Evolutionary conservation across 257 asterid genomes (phyloP), one percentile per base, ranked within the genome.

Genomic region (Nicotiana noctiflora): DNA sequence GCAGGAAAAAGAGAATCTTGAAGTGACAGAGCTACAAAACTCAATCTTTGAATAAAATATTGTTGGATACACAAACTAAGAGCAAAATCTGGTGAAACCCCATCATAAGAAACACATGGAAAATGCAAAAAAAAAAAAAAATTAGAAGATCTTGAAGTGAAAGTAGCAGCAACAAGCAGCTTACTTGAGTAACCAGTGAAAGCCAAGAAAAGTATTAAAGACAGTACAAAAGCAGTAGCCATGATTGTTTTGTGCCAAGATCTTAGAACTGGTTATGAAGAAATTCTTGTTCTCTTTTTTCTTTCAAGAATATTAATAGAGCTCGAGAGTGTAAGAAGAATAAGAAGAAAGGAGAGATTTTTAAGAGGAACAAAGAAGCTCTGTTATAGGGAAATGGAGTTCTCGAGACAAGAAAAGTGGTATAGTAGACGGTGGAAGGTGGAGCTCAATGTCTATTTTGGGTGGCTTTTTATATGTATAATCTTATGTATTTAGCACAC

Each of bases 221-320:
- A 87, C 85, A 92, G 83, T 40, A 86, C 86, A 66, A 84, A 81
- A 84, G 82, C 90, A 81, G 49, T 40, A 40, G 92, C 90, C 98
- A 94, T 94, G 80, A 76, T 72, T 77, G 11, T 40, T 8, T 40
- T 40, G 34, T 9, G 82, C 64, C 60, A 80, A 46, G 79, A 40
- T 40, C 62, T 25, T 61, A 7, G 34, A 67, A 40, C 27, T 19
- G 21, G 44, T 23, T 34, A 63, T 55, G 70, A 56, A 68, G 76
- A 46, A 46, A 63, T 4, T 74, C 27, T 7, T 23, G 12, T 74
- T 74, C 21, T 13, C 61, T 46, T 15, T 15, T 7, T 31, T 6
- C 40, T 2, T 40, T 64, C 64, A 44, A 63, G 76, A 52, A 82
- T 78, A 31, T 64, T 23, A 37, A 61, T 34, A 21, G 21, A 21